Evolutionary conservation across 1,284 basidiomycete species (phyloP).

Genomic region (Volvariella surrecta): DNA sequence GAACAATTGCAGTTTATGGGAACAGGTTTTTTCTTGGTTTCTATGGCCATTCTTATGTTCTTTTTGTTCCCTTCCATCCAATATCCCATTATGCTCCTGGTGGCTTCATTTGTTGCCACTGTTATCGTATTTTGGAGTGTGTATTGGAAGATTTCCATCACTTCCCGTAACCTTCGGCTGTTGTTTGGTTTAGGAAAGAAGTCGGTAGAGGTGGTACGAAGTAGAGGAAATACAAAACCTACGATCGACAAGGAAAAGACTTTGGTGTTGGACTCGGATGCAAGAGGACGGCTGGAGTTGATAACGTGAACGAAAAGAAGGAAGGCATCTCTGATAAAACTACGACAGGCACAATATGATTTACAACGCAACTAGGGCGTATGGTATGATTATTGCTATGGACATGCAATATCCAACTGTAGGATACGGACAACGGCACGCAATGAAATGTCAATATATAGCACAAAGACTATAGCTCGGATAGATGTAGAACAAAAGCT

Average conservation of each 20-base stretch:
- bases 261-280: neutral
- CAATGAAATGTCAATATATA: neutral
- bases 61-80: constrained; percentile 18
- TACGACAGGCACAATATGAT: neutral
- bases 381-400: no score
- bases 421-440: neutral
- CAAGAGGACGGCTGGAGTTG: neutral
- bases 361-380: neutral
- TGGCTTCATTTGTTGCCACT: constrained; percentile 11
- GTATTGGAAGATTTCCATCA: constrained; percentile 22
- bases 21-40: constrained; percentile 16
- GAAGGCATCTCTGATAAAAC: neutral
- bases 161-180: constrained; percentile 14
- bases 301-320: neutral
- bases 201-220: constrained; percentile 11
- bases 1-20: constrained; percentile 23
- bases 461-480: no score
- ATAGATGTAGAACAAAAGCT: no score
- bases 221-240: constrained; percentile 12
- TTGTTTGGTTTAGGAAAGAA: constrained; percentile 14
- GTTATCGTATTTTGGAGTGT: constrained; percentile 17
- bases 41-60: constrained; percentile 18
- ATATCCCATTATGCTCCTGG: constrained; percentile 18
- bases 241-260: neutral
- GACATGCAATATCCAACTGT: no score